Evolutionary conservation across 2,329 filamentous ascomycete genomes (phyloP).

Genomic region (Aspergillus sp.): DNA sequence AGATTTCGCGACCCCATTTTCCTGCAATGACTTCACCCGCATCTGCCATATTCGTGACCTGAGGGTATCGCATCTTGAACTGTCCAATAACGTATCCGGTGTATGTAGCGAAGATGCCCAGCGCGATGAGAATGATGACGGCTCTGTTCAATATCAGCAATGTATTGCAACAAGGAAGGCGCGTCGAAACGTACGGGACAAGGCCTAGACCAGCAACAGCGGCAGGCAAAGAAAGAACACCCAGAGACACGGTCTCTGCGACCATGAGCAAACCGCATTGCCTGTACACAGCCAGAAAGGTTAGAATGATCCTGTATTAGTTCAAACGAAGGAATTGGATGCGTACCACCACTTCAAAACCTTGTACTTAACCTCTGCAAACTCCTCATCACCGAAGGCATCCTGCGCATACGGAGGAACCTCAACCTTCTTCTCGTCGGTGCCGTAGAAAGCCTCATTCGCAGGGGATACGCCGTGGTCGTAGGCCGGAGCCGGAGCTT

Average conservation of each 20-base stretch:
- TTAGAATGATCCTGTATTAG: background rate
- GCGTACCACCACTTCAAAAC: conserved; percentile 53
- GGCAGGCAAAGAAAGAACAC: conserved; percentile 60
- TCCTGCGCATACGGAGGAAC: conserved; percentile 33
- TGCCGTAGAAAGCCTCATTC: conserved; percentile 17
- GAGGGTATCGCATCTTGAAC: conserved; percentile 61
- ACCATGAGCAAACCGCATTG: conserved; percentile 58
- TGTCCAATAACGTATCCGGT: conserved; percentile 65
- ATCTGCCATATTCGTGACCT: conserved; percentile 70
- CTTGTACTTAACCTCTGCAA: conserved; percentile 55
- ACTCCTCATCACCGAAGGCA: conserved; percentile 47
- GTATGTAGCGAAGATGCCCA: conserved; percentile 63
- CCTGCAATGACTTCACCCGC: conserved; percentile 67
- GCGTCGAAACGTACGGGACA: conserved; percentile 47
- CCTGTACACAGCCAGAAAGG: conserved; percentile 41
- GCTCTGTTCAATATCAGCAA: conserved; percentile 39
- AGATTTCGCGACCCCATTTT: conserved; percentile 62
- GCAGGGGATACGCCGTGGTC: conserved; percentile 18
- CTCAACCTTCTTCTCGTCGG: conserved; percentile 29
- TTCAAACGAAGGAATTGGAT: background rate
- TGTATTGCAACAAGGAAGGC: background rate
- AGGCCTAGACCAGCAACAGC: conserved; percentile 58
- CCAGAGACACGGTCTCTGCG: conserved; percentile 63
- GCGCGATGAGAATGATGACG: conserved; percentile 56
- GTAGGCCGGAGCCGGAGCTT: conserved; percentile 18